Evolutionary conservation across 257 asterid species (phyloP), one percentile per base, ranked within the genome.

Genomic region (Solanum bukasovii): DNA sequence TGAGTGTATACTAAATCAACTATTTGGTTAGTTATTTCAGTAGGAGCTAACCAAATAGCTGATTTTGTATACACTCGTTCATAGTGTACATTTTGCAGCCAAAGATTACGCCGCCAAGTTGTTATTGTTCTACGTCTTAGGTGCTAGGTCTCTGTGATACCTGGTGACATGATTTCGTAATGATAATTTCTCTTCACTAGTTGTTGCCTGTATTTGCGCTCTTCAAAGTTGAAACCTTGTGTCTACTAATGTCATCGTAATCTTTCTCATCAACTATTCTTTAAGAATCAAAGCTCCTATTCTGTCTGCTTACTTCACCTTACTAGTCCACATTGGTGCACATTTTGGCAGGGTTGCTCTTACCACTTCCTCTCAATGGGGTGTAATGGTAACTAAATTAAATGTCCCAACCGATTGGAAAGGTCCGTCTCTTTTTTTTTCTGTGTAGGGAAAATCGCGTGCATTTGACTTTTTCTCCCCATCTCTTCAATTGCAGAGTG

Each of bases 381-480:
- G 99, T 87, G 92, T 87, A 79, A 90, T 94, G 96, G 94, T 90
- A 79, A 94, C 98, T 23, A 96, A 96, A 89, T 93, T 96, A 34
- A 90, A 90, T 14, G 99, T 97, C 86, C 97, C 99, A 27, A 95
- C 91, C 23, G 99, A 97, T 88, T 97, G 99, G 99, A 97, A 97
- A 95, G 99, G 99, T 95, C 86, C 37, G 31, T 90, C 86, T 89
- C 84, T 83, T 61, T 87, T 29, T 40, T 86, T 67, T 33, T 4
- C 74, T 73, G n/a, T 21, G 2, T 85, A 5, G 56, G 56, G 40
- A 9, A 5, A 71, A 46, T 27, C 23, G 14, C 13, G 10, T 77
- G 83, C 44, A 44, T 86, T 78, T 31, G 27, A 33, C 23, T 71
- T 10, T 73, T 29, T 29, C 52, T 33, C 67, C 63, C 61, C 34